Base-by-base conservation (phyloP, 169 alveolate species). In the Cyclospora cayetanensis region DNA sequence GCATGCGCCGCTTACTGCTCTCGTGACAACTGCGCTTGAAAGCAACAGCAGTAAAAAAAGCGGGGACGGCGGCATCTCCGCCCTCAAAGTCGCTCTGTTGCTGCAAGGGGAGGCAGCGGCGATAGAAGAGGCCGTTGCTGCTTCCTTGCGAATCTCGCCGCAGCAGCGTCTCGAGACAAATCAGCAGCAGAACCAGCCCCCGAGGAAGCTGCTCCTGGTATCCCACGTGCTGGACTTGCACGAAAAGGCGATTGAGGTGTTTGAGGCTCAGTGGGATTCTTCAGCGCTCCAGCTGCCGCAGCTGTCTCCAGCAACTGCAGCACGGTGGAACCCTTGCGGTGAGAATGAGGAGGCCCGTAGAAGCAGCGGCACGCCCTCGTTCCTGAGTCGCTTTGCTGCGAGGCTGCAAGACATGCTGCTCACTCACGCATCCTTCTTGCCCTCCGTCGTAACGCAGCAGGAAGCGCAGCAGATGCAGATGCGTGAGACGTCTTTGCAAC, bases 1-100 rank as follows among this genome's bases (percentile, higher is more conserved):
- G 42, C 43, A 66, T 37, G 79, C n/a, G 79, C 79, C 79, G n/a
- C 79, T 66, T 66, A 43, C 79, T 66, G 79, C 79, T 31, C 79
- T 18, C 4, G 43, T 66, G 3, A 22, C 79, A 27, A 2, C 34
- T 18, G 79, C 79, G 22, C n/a, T 27, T 43, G 22, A 35, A 37
- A 66, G 79, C 79, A 66, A 43, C 79, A 66, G 79, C 79, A 66
- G 42, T 43, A 66, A 43, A 27, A 31, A 43, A 37, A 66, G 79
- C 79, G 34, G 79, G 46, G 25, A 7, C 12, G 20, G 68, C 15
- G 79, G 79, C 79, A 66, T 66, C 79, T 29, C 79, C 42, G 79
- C 79, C 4, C 37, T 66, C 79, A 66, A 66, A 66, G 79, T 27
- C 4, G 79, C 43, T 9, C 37, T 66, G 43, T 43, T 66, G 43